These are phyloP conservation scores for Scheffersomyces stambukii DNA, from an alignment of 1,139 yeast species.

Conservation along the genomic window DNA sequence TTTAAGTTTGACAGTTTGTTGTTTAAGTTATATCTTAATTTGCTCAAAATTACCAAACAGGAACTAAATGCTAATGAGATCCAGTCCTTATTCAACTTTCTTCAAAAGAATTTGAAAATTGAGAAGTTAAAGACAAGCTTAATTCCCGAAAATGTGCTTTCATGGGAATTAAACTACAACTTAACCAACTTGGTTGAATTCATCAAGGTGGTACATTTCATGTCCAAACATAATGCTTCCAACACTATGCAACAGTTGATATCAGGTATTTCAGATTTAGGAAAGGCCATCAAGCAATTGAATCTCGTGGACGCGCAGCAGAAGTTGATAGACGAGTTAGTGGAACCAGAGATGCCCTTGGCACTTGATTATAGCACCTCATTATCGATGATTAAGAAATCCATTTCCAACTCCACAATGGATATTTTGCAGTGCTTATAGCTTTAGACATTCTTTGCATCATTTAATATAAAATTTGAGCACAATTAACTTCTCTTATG, in stretches of 20 bases:
- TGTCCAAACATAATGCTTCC: conserved; percentile 7
- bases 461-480: conserved; percentile 4
- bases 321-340: conserved; percentile 12
- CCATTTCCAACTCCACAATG: conserved; percentile 14
- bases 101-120: conserved; percentile 28
- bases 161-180: conserved; percentile 21
- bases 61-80: conserved; percentile 20
- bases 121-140: conserved; percentile 18
- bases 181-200: conserved; percentile 23
- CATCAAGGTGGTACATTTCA: conserved; percentile 15
- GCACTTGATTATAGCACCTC: conserved; percentile 9
- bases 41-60: conserved; percentile 22
- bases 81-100: conserved; percentile 24
- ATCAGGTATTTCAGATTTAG: conserved; percentile 8
- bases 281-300: conserved; percentile 12
- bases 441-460: conserved; percentile 2
- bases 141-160: conserved; percentile 12
- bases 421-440: conserved; percentile 10
- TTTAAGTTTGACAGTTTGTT: conserved; percentile 20
- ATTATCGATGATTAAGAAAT: conserved; percentile 12
- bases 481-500: too few species aligned
- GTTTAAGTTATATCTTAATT: conserved; percentile 20
- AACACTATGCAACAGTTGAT: conserved; percentile 6
- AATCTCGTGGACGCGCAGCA: conserved; percentile 13
- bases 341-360: conserved; percentile 6